phyloP scores from a whole-genome alignment of 805 yeast genomes.

The Komagataella ulmi region DNA sequence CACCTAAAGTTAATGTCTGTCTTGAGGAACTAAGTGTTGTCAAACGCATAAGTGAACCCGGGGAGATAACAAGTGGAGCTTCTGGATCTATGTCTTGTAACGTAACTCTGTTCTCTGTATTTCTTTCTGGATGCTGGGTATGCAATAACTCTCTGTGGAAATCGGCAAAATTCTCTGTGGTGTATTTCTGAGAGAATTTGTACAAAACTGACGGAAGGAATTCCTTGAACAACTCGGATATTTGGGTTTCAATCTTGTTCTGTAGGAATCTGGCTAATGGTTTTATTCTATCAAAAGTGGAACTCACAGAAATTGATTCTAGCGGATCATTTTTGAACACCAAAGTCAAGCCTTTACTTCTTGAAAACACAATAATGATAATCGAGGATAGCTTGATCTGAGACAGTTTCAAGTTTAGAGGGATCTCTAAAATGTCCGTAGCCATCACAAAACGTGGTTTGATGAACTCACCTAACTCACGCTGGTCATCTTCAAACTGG shows the following conservation, averaged over 20 bases:
- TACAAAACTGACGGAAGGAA: constrained; percentile 73
- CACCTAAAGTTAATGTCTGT: constrained; percentile 60
- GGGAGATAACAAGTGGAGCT: constrained; percentile 41
- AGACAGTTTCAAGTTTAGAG: constrained; percentile 62
- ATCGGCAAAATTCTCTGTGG: constrained; percentile 23
- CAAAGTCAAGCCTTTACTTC: constrained; percentile 70
- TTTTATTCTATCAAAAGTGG: constrained; percentile 77
- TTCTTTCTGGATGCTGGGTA: constrained; percentile 14
- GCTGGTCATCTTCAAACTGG: constrained; percentile 12
- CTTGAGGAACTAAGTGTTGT: constrained; percentile 61
- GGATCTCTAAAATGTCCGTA: constrained; percentile 58
- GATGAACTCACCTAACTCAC: constrained; percentile 31
- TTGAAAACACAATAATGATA: constrained; percentile 71
- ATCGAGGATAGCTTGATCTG: constrained; percentile 67
- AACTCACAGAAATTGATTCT: constrained; percentile 67
- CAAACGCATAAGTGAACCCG: constrained; percentile 54
- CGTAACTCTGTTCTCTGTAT: constrained; percentile 23
- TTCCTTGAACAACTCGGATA: constrained; percentile 70
- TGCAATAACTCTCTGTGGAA: constrained; percentile 20
- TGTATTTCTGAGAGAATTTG: constrained; percentile 58
- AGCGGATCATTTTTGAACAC: constrained; percentile 86
- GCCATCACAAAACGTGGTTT: constrained; percentile 58
- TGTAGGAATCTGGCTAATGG: constrained; percentile 78
- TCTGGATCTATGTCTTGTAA: constrained; percentile 41
- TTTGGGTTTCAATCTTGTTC: constrained; percentile 69